A percentile compares a stretch with the other conserved stretches of the same genome.
Evolutionary conservation across 2,329 filamentous ascomycete genomes (phyloP).

Genomic region (Pestalotiopsis sp.): DNA sequence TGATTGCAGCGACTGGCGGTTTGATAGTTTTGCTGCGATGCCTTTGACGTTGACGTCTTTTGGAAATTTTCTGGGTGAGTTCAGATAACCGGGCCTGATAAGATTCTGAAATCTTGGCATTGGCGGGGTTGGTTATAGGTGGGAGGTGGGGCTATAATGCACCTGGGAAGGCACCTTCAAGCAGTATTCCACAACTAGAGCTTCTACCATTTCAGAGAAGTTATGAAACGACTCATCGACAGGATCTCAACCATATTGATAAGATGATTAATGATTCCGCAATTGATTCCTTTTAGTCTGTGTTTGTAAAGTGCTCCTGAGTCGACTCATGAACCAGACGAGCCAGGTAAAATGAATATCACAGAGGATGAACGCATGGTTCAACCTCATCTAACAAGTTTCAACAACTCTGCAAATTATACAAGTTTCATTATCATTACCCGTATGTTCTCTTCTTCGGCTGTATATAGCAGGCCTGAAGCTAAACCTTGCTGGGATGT

Average conservation of each 20-base stretch:
- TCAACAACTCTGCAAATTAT: not conserved
- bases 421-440: constrained; percentile 12
- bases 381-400: not conserved
- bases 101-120: constrained; percentile 10
- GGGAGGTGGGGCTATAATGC: not conserved
- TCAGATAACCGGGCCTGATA: constrained; percentile 6
- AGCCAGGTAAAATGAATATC: not conserved
- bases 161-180: not conserved
- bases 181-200: not conserved
- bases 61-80: constrained; percentile 2
- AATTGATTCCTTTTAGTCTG: too few relatives aligned
- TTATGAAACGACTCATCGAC: too few relatives aligned
- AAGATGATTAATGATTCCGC: too few relatives aligned
- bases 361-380: not conserved
- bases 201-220: too few relatives aligned
- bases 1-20: not conserved
- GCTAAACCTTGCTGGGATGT: not conserved
- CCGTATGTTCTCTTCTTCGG: constrained; percentile 4
- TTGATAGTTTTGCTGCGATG: not conserved
- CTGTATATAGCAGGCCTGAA: not conserved
- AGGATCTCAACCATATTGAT: too few relatives aligned
- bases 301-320: not conserved
- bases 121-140: constrained; percentile 6
- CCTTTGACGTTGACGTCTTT: constrained; percentile 1
- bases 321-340: too few relatives aligned